Evolutionary conservation across 2,329 filamentous ascomycete genomes (phyloP).

Genomic region (Monilinia vaccinii-corymbosi): DNA sequence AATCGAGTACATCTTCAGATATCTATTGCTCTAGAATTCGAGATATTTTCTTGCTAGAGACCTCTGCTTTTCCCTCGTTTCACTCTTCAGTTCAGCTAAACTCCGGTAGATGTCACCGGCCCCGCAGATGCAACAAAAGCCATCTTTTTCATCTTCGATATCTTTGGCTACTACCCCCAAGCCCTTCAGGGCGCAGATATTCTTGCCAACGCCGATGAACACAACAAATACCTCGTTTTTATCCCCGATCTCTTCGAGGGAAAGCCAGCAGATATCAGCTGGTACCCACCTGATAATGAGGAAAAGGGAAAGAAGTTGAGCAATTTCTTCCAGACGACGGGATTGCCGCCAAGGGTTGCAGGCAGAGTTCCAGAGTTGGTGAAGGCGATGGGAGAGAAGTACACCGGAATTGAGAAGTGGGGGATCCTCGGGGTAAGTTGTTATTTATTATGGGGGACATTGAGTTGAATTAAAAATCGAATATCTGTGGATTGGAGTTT

Average conservation of each 20-base stretch:
- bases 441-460: neutral
- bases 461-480: neutral
- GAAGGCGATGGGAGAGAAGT: constrained; percentile 38
- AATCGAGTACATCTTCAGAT: neutral
- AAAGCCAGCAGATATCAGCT: constrained; percentile 36
- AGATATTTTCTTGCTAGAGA: neutral
- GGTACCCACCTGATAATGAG: constrained; percentile 47
- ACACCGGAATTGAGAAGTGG: constrained; percentile 43
- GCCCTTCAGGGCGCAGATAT: constrained; percentile 63
- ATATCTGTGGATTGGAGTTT: neutral
- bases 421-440: constrained; percentile 21
- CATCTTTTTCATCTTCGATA: constrained; percentile 52
- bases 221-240: constrained; percentile 70
- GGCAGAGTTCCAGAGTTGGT: constrained; percentile 43
- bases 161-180: constrained; percentile 63
- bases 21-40: neutral
- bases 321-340: constrained; percentile 42
- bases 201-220: constrained; percentile 41
- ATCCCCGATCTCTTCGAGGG: constrained; percentile 90
- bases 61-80: neutral
- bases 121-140: constrained; percentile 43
- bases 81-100: neutral
- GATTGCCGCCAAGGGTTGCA: constrained; percentile 31
- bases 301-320: constrained; percentile 53
- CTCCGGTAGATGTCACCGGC: constrained; percentile 35